Evolutionary conservation across 1,284 basidiomycete species (phyloP).

Genomic region (Ganoderma sinense): DNA sequence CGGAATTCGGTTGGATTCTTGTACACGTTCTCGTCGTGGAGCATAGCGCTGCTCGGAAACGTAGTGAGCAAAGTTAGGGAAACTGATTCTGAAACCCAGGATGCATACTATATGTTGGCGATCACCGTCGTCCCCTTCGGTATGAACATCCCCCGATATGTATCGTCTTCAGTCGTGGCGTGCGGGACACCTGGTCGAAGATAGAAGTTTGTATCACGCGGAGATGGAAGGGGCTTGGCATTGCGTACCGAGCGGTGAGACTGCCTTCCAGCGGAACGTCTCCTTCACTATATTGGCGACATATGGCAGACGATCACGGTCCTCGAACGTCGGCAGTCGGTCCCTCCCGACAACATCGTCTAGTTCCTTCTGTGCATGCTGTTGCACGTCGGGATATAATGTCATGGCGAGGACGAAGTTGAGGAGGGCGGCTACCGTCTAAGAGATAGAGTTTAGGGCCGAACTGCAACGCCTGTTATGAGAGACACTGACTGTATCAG

Average conservation of each 20-base stretch:
- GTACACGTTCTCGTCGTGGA: slow-evolving; percentile 33
- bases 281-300: slow-evolving; percentile 50
- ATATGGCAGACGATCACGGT: slow-evolving; percentile 48
- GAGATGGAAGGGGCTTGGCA: neutral
- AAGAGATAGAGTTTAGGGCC: neutral
- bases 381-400: slow-evolving; percentile 47
- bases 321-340: slow-evolving; percentile 50
- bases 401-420: slow-evolving; percentile 50
- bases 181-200: slow-evolving; percentile 27
- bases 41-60: slow-evolving; percentile 28
- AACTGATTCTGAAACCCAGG: neutral
- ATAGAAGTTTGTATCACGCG: neutral
- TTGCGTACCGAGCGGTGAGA: slow-evolving; percentile 35
- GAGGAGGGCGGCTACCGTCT: slow-evolving; percentile 52
- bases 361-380: slow-evolving; percentile 50
- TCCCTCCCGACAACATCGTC: slow-evolving; percentile 46
- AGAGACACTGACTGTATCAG: slow-evolving; percentile 12
- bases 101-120: slow-evolving; percentile 25
- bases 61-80: neutral
- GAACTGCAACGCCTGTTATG: neutral
- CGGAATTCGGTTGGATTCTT: slow-evolving; percentile 31
- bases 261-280: slow-evolving; percentile 44
- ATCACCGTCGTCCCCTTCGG: slow-evolving; percentile 24
- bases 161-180: slow-evolving; percentile 13
- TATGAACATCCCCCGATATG: slow-evolving; percentile 21